Evolutionary conservation across 176 grass and related monocot genomes (phyloP), one percentile per base, ranked within the genome.

Genomic region (Guadua angustifolia): DNA sequence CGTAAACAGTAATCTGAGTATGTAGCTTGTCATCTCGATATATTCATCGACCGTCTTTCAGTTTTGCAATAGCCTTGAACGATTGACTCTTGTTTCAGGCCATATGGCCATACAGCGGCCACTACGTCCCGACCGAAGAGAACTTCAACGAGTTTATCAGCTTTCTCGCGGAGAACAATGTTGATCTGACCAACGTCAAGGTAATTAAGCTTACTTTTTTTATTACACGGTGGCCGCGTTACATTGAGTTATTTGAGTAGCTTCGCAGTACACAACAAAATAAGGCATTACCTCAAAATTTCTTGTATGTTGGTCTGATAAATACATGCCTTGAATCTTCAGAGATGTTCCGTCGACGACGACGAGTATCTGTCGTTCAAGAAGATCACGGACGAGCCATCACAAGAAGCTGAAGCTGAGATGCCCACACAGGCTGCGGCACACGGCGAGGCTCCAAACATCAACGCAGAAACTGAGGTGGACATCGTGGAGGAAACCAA

Each of bases 21-120:
- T 21, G 53, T 3, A n/a, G n/a, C n/a, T n/a, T n/a, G n/a, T n/a
- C n/a, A n/a, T n/a, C n/a, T n/a, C n/a, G n/a, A n/a, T n/a, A n/a
- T n/a, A n/a, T n/a, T n/a, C n/a, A n/a, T n/a, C n/a, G n/a, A n/a
- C n/a, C n/a, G n/a, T n/a, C n/a, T n/a, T 21, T 55, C 52, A 8
- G 52, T 55, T 8, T 21, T 55, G 52, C 82, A 19, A 5, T 63
- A 58, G 72, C 59, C n/a, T n/a, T 60, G 24, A 47, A 78, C 71
- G 63, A 42, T n/a, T 65, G 15, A 19, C 11, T 64, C 71, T 15
- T 25, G 42, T 29, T 42, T 50, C 17, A 92, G 90, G 93, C 93
- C 26, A 90, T 95, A 75, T 95, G 93, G 93, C 93, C 93, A 9
- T 95, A 92, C 71, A 95, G 90, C 29, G 90, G 93, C 21, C 93